Evolutionary conservation across 2,329 filamentous ascomycete genomes (phyloP), one percentile per base, ranked within the genome.

Genomic region (Pestalotiopsis sp.): DNA sequence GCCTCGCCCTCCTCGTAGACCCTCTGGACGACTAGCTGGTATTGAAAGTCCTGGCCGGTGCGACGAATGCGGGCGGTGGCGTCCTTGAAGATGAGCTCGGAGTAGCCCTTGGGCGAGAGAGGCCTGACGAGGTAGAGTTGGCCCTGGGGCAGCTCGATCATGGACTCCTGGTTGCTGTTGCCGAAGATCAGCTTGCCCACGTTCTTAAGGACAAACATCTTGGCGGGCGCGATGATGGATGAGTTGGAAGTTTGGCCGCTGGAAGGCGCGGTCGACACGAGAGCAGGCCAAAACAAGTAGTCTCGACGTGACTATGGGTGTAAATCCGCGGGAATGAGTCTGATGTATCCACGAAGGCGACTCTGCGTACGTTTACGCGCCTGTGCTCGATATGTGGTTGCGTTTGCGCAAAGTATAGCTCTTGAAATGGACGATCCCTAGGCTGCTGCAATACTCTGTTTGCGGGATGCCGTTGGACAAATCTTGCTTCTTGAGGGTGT

Each of bases 11-110:
- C 96, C 78, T 99, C 96, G 85, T 97, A 99, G 69, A 95, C 95
- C 70, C 96, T 90, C 80, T 99, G 96, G 57, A 98, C 89, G 56
- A 98, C 95, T 13, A 99, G 93, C 80, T 99, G 96, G 80, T 98
- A 99, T 77, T 99, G 95, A 77, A 93, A 98, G 67, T 98, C 94
- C 79, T 97, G 95, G 23, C 93, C 95, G 17, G 96, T 98, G 72
- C 94, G 91, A 72, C 97, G 92, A 77, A 99, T 97, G 72, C 92
- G 94, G 66, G 95, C 94, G 61, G 94, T 93, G 52, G 94, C 92
- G 90, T 99, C 96, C 81, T 96, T 97, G 87, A 98, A 99, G 82
- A 99, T 97, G 78, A 98, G 94, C 82, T 99, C 96, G 1, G 95
- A 98, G 80, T 98, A 98, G 73, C 96, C 96, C 81, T 99, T 99